Base-by-base conservation (phyloP, 2,329 filamentous ascomycete species). In the Beauveria sp. region DNA sequence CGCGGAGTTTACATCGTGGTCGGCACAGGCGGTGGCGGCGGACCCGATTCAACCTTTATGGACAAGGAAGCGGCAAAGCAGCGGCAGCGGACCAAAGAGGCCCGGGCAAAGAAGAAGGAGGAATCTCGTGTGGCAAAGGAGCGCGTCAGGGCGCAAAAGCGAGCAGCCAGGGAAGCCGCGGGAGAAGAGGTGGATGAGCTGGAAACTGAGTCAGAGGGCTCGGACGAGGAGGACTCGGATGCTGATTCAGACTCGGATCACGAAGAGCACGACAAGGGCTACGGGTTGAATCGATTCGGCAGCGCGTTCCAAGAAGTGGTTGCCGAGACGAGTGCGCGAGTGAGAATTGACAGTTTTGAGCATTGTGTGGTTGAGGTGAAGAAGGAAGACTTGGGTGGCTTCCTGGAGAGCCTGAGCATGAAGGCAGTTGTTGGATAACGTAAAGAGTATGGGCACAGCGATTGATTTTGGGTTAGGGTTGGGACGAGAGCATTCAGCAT, bases 361-460 rank as follows among this genome's bases (percentile, higher is more conserved):
- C 91, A 96, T 72, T 96, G 91, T 69, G 94, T 97, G 8, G 92
- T 97, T 52, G 94, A 99, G 73, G 93, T 99, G n/a, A 88, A 88
- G 75, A 97, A 96, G 78, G 94, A 97, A 71, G 94, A 97, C 74
- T 77, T 99, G 30, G 85, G 86, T 18, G 91, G 88, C 0, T 99
- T 99, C 72, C 78, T 99, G 66, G 94, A 99, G 77, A 88, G 88
- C 61, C 74, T 99, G 71, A 97, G 92, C 75, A 88, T 92, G 83
- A 96, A 96, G 81, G 87, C 87, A 61, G 92, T 97, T 20, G 88
- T 88, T 59, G 84, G 85, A 48, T 88, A 71, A 20, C 8, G 43
- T 12, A 58, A 52, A 28, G 7, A 22, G 44, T 26, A 53, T 43
- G 50, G 28, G 50, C 41, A 60, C 28, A 55, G 58, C 58, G 50